These are phyloP conservation scores for Aspergillus bertholletiae DNA, from an alignment of 495 filamentous ascomycete genomes.

Conservation along the genomic window DNA sequence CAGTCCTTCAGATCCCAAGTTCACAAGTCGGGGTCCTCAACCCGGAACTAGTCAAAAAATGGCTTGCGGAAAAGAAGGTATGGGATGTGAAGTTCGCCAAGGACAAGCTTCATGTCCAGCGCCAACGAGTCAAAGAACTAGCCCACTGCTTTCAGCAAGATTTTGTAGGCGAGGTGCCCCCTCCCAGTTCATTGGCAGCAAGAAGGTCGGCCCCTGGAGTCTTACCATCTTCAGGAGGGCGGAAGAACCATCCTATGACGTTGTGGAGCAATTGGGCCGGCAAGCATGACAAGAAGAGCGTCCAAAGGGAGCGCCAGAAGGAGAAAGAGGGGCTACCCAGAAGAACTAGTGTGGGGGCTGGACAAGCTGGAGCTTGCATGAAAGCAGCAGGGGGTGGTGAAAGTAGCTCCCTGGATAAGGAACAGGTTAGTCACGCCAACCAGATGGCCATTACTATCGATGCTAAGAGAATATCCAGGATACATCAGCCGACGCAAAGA, in stretches of 20 bases:
- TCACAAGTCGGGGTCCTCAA: constrained; percentile 76
- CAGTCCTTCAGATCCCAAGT: constrained; percentile 55
- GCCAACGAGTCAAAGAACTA: constrained; percentile 66
- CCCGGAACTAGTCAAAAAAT: constrained; percentile 72
- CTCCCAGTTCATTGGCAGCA: constrained; percentile 77
- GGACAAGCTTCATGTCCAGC: constrained; percentile 64
- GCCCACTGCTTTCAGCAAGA: constrained; percentile 63
- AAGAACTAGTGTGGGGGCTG: constrained; percentile 31
- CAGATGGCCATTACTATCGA: not conserved
- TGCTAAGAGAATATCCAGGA: not conserved
- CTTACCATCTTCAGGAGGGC: constrained; percentile 44
- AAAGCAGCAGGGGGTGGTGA: constrained; percentile 7
- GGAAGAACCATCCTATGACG: constrained; percentile 68
- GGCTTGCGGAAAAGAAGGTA: constrained; percentile 65
- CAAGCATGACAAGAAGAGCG: constrained; percentile 76
- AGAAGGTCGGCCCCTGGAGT: constrained; percentile 53
- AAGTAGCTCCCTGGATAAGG: not conserved
- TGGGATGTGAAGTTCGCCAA: constrained; percentile 70
- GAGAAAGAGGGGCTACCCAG: constrained; percentile 22
- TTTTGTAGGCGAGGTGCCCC: constrained; percentile 72
- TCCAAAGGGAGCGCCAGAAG: constrained; percentile 46
- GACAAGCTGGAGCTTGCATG: constrained; percentile 33
- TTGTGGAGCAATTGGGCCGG: constrained; percentile 84
- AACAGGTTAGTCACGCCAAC: not conserved
- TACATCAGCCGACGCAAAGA: not conserved